phyloP scores from a whole-genome alignment of 257 asterid genomes.

The Nicotiana tabacum region DNA sequence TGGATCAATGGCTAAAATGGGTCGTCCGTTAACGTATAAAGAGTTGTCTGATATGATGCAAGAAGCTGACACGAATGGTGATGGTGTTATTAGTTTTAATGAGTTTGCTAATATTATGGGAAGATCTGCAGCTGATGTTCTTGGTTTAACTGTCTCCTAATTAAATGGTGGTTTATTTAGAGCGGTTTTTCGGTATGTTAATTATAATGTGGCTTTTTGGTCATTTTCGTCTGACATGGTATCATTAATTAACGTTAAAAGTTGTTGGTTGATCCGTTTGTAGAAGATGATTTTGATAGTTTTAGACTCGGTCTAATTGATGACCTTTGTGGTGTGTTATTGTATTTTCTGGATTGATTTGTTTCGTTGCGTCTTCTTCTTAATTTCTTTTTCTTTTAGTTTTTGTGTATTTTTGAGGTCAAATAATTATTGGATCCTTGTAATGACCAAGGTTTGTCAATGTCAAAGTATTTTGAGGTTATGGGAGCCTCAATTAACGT shows the following conservation, averaged over 20 bases:
- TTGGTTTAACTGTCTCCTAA: slow-evolving; percentile 42
- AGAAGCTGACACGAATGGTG: slow-evolving; percentile 86
- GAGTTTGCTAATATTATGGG: slow-evolving; percentile 75
- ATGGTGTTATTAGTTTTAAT: slow-evolving; percentile 71
- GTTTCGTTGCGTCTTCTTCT: not conserved
- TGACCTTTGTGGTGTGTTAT: not conserved
- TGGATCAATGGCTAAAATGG: slow-evolving; percentile 88
- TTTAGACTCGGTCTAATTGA: not conserved
- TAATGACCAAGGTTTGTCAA: not conserved
- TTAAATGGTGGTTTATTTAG: not conserved
- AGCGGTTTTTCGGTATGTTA: not conserved
- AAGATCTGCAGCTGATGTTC: slow-evolving; percentile 60
- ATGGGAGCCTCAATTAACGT: not conserved
- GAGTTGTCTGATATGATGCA: slow-evolving; percentile 78
- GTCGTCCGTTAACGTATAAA: slow-evolving; percentile 70
- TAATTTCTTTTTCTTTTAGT: no score
- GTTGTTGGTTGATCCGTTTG: not conserved
- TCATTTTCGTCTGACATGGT: not conserved
- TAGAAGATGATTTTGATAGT: not conserved
- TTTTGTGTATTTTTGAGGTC: not conserved
- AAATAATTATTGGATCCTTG: not conserved
- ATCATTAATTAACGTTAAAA: not conserved
- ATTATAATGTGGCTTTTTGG: not conserved
- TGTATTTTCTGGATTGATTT: not conserved
- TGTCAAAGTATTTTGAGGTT: not conserved